Percentiles rank a stretch among this genome's conserved stretches.
phyloP scores from a whole-genome alignment of 106 monocot genomes.

The Allium sativum region DNA sequence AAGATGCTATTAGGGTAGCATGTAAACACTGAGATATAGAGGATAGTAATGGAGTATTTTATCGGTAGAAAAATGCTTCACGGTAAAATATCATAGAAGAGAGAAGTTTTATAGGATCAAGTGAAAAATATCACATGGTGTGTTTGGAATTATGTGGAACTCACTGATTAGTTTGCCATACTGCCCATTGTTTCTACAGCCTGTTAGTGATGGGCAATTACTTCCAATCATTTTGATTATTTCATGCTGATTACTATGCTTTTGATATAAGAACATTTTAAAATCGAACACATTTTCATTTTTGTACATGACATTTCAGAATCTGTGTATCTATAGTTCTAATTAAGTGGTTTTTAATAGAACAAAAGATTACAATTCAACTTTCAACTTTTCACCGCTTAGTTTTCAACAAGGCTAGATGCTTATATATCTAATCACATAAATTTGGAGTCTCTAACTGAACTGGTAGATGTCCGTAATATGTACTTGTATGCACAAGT shows the following conservation, averaged over 20 bases:
- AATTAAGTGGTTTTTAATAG: too few species aligned
- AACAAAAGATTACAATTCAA: background rate
- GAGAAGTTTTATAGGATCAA: background rate
- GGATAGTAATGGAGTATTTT: background rate
- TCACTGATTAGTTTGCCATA: background rate
- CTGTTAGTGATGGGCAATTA: conserved; percentile 25
- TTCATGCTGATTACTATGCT: background rate
- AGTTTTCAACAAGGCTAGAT: background rate
- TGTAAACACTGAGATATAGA: background rate
- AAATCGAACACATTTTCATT: background rate
- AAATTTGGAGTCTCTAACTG: too few species aligned
- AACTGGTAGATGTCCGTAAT: too few species aligned
- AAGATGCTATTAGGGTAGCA: background rate
- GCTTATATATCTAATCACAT: background rate
- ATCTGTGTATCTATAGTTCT: too few species aligned
- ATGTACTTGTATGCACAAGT: too few species aligned
- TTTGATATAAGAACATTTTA: background rate
- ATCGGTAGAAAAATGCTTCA: conserved; percentile 1
- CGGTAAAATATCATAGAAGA: background rate
- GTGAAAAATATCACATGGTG: conserved; percentile 33
- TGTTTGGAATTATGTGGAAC: conserved; percentile 26
- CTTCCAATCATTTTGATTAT: background rate
- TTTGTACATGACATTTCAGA: background rate
- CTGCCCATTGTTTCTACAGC: conserved; percentile 25
- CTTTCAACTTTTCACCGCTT: background rate